These are phyloP conservation scores for Sisymbrium irio DNA, from an alignment of 345 rosid species.

Conservation along the genomic window DNA sequence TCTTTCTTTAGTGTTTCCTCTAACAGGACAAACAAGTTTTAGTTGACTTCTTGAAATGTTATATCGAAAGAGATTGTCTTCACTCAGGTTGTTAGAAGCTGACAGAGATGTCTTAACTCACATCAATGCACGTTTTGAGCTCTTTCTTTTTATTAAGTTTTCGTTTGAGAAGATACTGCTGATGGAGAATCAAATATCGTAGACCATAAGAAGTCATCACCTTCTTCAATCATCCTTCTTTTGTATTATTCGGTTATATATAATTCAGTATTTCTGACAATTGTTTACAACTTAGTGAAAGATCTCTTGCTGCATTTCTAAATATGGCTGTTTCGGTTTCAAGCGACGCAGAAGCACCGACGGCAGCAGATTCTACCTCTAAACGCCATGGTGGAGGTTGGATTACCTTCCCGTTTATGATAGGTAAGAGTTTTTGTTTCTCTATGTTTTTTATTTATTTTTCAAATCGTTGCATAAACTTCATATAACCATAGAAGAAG, in stretches of 20 bases:
- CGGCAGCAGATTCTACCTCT: not conserved
- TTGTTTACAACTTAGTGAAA: slow-evolving; percentile 1
- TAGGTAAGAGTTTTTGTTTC: slow-evolving; percentile 35
- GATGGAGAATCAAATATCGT: not conserved
- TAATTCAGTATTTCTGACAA: not conserved
- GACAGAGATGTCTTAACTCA: slow-evolving; percentile 13
- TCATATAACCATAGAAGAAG: not conserved
- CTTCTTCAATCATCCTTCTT: slow-evolving; percentile 2
- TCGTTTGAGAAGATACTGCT: not conserved
- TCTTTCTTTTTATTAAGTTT: not conserved
- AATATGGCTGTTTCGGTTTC: slow-evolving; percentile 25
- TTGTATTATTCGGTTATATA: slow-evolving; percentile 6
- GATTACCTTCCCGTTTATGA: slow-evolving; percentile 56
- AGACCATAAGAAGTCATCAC: not conserved
- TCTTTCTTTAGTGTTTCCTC: not conserved
- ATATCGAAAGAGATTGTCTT: not conserved
- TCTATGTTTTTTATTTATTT: too few species aligned
- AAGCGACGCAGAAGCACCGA: slow-evolving; percentile 11
- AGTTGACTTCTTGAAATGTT: slow-evolving; percentile 14
- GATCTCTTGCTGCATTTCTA: not conserved
- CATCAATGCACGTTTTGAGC: not conserved
- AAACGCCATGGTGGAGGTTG: slow-evolving; percentile 44
- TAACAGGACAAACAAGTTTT: not conserved
- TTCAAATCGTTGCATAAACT: not conserved
- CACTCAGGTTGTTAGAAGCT: slow-evolving; percentile 3